A percentile compares a stretch with the other conserved stretches of the same genome.
Evolutionary conservation across 2,329 filamentous ascomycete genomes (phyloP).

Genomic region (Colletotrichum australisinense): DNA sequence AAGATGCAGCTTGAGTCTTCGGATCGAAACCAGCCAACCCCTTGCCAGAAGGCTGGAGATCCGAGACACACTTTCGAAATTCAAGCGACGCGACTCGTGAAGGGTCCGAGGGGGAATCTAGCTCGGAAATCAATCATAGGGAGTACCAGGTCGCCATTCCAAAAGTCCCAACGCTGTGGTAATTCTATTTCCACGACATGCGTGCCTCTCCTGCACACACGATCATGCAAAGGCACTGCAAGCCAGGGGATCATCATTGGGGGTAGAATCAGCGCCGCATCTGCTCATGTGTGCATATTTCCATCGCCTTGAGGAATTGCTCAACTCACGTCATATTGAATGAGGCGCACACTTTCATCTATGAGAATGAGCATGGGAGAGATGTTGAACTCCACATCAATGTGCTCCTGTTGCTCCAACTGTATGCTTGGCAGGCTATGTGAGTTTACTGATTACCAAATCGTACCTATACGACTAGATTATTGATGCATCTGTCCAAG

Average conservation of each 20-base stretch:
- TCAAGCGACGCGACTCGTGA: neutral
- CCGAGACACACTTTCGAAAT: neutral
- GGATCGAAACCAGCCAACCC: neutral
- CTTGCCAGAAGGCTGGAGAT: neutral
- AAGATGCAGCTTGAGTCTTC: neutral
- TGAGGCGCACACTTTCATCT: neutral
- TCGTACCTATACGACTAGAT: too few species aligned
- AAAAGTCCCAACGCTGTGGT: neutral
- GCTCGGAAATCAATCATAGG: neutral
- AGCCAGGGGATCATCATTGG: neutral
- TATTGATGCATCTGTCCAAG: too few species aligned
- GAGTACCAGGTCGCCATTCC: neutral
- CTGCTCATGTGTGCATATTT: neutral
- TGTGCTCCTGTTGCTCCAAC: too few species aligned
- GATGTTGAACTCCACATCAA: neutral
- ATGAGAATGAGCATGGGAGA: neutral
- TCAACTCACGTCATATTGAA: neutral
- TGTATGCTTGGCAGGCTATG: too few species aligned
- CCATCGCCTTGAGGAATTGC: neutral
- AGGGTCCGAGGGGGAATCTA: neutral
- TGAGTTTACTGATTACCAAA: too few species aligned
- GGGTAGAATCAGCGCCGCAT: neutral
- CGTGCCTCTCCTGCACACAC: neutral
- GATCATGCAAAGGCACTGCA: too few species aligned
- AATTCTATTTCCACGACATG: neutral